phyloP scores from a whole-genome alignment of 768 basidiomycete genomes.

The Baorangia bicolor region DNA sequence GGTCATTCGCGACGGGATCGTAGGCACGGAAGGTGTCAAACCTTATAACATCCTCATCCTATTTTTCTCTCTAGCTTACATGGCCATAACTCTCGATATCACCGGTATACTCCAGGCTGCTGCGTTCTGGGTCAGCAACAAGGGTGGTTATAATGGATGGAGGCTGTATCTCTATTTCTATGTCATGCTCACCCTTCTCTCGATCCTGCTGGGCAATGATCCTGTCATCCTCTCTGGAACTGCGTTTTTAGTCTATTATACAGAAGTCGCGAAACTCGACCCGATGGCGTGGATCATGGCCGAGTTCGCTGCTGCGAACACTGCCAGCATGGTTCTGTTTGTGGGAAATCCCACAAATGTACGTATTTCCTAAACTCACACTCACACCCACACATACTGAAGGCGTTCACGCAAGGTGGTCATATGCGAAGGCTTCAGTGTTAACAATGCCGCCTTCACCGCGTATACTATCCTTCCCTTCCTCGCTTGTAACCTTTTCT shows the following conservation, averaged over 20 bases:
- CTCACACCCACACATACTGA: not conserved
- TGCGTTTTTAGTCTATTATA: slow-evolving; percentile 87
- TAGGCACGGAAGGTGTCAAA: slow-evolving; percentile 74
- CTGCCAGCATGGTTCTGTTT: slow-evolving; percentile 71
- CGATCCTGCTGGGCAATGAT: slow-evolving; percentile 87
- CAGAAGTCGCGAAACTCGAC: slow-evolving; percentile 50
- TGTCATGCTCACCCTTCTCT: slow-evolving; percentile 73
- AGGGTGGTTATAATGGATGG: slow-evolving; percentile 70
- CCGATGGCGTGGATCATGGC: slow-evolving; percentile 70
- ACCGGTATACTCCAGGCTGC: slow-evolving; percentile 85
- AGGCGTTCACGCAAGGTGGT: slow-evolving; percentile 45
- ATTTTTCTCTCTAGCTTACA: slow-evolving; percentile 90
- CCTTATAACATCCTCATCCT: slow-evolving; percentile 93
- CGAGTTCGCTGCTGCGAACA: slow-evolving; percentile 79
- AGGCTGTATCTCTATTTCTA: slow-evolving; percentile 81
- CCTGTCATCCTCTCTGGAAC: slow-evolving; percentile 92
- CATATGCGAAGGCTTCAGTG: slow-evolving; percentile 79
- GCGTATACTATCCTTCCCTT: slow-evolving; percentile 84
- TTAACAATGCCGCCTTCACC: slow-evolving; percentile 77
- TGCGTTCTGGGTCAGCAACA: slow-evolving; percentile 86
- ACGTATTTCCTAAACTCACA: not conserved
- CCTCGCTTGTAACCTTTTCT: slow-evolving; percentile 61
- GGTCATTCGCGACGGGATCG: slow-evolving; percentile 73
- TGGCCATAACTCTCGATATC: slow-evolving; percentile 87
- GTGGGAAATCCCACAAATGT: slow-evolving; percentile 92